Conservation (phyloP, 164 flowering plant species). For the Nymphaea thermarum region DNA sequence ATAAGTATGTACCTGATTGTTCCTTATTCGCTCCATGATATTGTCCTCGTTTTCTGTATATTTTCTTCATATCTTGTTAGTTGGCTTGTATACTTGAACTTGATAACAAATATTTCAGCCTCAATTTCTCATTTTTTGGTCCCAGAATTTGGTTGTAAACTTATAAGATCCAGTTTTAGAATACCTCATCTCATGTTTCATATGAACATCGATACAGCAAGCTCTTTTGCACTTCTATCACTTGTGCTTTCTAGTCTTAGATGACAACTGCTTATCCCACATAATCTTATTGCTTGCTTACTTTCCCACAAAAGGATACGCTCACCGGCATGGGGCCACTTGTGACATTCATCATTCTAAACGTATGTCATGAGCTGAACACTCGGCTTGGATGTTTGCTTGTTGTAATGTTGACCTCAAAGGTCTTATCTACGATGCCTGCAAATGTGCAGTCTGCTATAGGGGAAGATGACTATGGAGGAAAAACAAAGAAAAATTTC, state of each 20-base stretch:
- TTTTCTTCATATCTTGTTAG: not conserved
- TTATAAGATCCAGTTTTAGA: not conserved
- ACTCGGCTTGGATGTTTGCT: no score
- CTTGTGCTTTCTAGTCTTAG: not conserved
- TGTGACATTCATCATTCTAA: no score
- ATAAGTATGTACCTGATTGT: constrained; percentile 46
- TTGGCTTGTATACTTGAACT: not conserved
- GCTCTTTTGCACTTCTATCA: not conserved
- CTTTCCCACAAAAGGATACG: no score
- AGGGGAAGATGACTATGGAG: no score
- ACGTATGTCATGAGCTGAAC: no score
- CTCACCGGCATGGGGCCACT: no score
- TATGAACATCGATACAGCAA: not conserved
- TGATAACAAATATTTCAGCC: not conserved
- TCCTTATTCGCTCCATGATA: not conserved
- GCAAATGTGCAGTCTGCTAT: no score
- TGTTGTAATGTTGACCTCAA: no score
- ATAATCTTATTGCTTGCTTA: not conserved
- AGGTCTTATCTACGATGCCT: no score
- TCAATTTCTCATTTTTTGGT: not conserved
- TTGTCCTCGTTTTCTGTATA: not conserved
- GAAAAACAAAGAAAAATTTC: not conserved
- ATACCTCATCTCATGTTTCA: not conserved
- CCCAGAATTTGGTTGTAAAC: not conserved
- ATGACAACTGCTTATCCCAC: not conserved